Evolutionary conservation across 768 basidiomycete species (phyloP).

Genomic region (Boletus tomentosulus): DNA sequence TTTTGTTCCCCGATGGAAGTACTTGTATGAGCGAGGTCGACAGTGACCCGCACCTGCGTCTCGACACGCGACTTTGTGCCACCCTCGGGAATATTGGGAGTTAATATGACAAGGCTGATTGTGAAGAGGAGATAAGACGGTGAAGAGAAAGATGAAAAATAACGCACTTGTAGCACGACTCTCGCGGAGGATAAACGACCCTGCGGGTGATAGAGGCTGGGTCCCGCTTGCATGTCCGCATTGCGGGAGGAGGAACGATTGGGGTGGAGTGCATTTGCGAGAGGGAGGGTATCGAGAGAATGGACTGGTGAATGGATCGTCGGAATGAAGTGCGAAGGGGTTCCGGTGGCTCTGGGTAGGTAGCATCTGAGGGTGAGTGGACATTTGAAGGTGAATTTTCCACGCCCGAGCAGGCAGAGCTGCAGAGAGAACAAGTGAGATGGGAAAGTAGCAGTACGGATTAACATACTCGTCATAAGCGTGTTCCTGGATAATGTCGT

Average conservation of each 20-base stretch:
- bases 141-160: constrained; percentile 2
- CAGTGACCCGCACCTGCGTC: constrained; percentile 83
- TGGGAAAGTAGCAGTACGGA: constrained; percentile 5
- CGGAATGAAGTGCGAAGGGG: constrained; percentile 32
- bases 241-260: constrained; percentile 63
- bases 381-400: constrained; percentile 15
- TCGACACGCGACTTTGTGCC: constrained; percentile 94
- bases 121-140: constrained; percentile 16
- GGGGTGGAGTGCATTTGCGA: constrained; percentile 49
- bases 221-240: constrained; percentile 54
- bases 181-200: constrained; percentile 69
- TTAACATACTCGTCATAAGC: constrained; percentile 69
- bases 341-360: constrained; percentile 31
- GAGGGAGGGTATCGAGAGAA: constrained; percentile 32
- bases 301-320: constrained; percentile 25
- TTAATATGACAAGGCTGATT: constrained; percentile 69
- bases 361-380: constrained; percentile 27
- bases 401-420: constrained; percentile 17
- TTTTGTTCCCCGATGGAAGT: constrained; percentile 52
- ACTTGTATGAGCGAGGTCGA: constrained; percentile 72
- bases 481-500: constrained; percentile 70
- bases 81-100: constrained; percentile 75
- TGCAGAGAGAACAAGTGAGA: constrained; percentile 5
- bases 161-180: constrained; percentile 71
- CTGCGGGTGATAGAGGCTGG: constrained; percentile 46